Evolutionary conservation across 768 basidiomycete species (phyloP).

Genomic region (Pisolithus microcarpus): DNA sequence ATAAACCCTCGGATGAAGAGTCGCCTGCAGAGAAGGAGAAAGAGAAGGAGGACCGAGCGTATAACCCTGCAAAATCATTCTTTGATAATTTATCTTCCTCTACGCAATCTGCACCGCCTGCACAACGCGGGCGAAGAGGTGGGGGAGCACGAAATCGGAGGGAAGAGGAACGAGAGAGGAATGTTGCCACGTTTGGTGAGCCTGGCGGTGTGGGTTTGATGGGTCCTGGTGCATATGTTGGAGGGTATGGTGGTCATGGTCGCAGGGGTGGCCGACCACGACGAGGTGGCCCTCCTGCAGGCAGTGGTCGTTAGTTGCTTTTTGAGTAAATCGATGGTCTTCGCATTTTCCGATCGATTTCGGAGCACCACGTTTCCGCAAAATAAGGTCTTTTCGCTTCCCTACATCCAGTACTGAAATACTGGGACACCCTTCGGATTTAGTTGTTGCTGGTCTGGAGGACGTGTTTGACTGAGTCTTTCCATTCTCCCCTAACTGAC

Average conservation of each 20-base stretch:
- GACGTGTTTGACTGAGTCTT: too few species aligned
- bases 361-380: too few species aligned
- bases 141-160: constrained; percentile 59
- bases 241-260: constrained; percentile 70
- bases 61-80: constrained; percentile 74
- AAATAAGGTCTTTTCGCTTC: too few species aligned
- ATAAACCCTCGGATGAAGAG: constrained; percentile 27
- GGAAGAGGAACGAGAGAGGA: constrained; percentile 79
- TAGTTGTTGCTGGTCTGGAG: too few species aligned
- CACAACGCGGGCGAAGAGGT: constrained; percentile 31
- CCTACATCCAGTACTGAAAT: too few species aligned
- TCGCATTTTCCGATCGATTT: too few species aligned
- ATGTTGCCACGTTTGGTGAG: constrained; percentile 84
- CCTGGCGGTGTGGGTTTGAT: constrained; percentile 71
- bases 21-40: constrained; percentile 25
- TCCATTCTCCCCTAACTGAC: too few species aligned
- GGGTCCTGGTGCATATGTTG: constrained; percentile 74
- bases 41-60: constrained; percentile 43
- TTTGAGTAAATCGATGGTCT: background rate
- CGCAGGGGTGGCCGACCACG: constrained; percentile 39
- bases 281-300: constrained; percentile 24
- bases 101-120: constrained; percentile 29
- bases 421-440: too few species aligned
- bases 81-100: constrained; percentile 65
- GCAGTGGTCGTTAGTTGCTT: constrained; percentile 16